These are phyloP conservation scores for Annulohypoxylon truncatum DNA, from an alignment of 2,329 filamentous ascomycete species.

Conservation along the genomic window DNA sequence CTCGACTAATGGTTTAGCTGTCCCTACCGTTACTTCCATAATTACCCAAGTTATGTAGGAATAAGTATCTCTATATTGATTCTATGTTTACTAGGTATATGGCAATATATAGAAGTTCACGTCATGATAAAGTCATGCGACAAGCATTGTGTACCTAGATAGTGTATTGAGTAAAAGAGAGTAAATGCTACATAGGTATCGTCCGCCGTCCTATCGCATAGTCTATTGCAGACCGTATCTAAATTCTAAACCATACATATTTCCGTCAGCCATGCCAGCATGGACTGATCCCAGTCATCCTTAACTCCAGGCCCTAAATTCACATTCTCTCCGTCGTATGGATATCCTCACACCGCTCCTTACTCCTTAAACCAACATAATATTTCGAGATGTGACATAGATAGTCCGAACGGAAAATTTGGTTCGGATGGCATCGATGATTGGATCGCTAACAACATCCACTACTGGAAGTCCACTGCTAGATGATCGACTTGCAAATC, in stretches of 20 bases:
- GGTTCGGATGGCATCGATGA: constrained; percentile 41
- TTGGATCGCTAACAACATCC: constrained; percentile 38
- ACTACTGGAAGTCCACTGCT: constrained; percentile 44
- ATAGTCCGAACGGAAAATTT: constrained; percentile 40
- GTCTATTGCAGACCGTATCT: not conserved
- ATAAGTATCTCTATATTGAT: no score
- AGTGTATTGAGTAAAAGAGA: not conserved
- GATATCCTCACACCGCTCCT: not conserved
- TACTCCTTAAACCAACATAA: constrained; percentile 42
- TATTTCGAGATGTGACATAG: constrained; percentile 43
- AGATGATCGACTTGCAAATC: constrained; percentile 43
- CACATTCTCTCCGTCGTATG: not conserved
- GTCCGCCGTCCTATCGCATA: not conserved
- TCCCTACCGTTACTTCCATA: not conserved
- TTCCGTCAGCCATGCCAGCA: constrained; percentile 11
- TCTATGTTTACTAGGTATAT: not conserved
- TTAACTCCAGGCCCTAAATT: not conserved
- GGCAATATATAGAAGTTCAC: no score
- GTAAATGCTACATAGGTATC: not conserved
- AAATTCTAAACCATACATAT: not conserved
- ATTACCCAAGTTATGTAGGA: not conserved
- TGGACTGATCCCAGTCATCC: not conserved
- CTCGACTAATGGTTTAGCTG: not conserved
- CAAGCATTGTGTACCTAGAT: no score
- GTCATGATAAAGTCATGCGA: no score